Evolutionary conservation across 2,329 filamentous ascomycete species (phyloP).

Genomic region (Coniochaeta pulveracea): DNA sequence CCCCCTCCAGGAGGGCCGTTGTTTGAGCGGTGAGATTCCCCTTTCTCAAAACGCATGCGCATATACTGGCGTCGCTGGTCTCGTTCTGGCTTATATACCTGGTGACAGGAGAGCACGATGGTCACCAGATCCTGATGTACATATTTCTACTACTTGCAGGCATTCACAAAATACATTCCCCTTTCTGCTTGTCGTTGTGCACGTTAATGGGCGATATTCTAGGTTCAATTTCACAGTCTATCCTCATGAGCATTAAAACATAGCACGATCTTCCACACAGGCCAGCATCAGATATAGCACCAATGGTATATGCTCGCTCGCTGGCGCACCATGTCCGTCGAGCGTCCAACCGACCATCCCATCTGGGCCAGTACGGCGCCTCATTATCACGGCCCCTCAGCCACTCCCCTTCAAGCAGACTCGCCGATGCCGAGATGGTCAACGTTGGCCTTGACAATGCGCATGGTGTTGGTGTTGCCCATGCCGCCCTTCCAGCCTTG

Average conservation of each 20-base stretch:
- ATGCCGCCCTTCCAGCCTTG: constrained; percentile 88
- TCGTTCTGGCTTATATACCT: neutral
- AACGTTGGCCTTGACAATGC: constrained; percentile 50
- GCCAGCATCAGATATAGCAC: neutral
- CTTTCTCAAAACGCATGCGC: too few species aligned
- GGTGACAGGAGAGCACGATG: too few species aligned
- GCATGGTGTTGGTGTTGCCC: constrained; percentile 79
- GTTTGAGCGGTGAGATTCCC: too few species aligned
- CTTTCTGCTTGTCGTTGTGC: too few species aligned
- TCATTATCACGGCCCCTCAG: constrained; percentile 1
- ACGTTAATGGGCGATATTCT: too few species aligned
- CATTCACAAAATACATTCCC: too few species aligned
- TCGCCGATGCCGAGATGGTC: constrained; percentile 46
- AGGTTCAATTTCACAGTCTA: constrained; percentile 4
- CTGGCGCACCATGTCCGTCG: too few species aligned
- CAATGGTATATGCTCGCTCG: too few species aligned
- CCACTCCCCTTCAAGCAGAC: constrained; percentile 7
- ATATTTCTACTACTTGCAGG: too few species aligned
- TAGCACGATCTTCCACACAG: neutral
- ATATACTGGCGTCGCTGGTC: too few species aligned
- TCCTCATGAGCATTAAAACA: constrained; percentile 4
- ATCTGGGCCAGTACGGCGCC: neutral
- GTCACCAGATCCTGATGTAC: too few species aligned
- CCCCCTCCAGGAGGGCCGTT: too few species aligned
- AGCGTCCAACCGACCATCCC: neutral